Base-by-base conservation (phyloP, 768 basidiomycete genomes). In the Rhizopogon vesiculosus region DNA sequence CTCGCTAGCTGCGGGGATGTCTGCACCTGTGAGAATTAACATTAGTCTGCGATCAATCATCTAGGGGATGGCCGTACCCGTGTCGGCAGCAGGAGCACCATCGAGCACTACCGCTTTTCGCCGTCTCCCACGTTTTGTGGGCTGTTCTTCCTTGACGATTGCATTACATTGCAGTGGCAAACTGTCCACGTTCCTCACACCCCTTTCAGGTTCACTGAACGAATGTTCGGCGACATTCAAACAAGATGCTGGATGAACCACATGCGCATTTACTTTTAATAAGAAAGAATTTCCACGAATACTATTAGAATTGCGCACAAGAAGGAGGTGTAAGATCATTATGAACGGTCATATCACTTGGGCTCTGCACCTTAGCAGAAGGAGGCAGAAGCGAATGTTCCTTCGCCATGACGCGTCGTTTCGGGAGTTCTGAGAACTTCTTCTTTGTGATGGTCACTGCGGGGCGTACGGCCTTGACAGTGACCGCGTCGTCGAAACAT, bases 361-460 rank as follows among this genome's bases (percentile, higher is more conserved):
- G 19, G 48, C 48, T 38, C 35, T 38, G 48, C 15, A 49, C 19
- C 22, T 49, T 49, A 33, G 33, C 19, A 25, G 19, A 48, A 48
- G 33, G 15, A 49, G 48, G 15, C 5, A 6, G 8, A 16, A 49
- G 48, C 5, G 19, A 38, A 38, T 16, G 48, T 15, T 38, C 48
- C 22, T 38, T 12, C 15, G 5, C 15, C 15, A 19, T 33, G 22
- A 75, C 50, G 61, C 70, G 78, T 35, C 65, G 61, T 22, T 72
- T 71, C 12, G 89, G 89, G 5, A 91, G 75, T 28, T 89, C 85
- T 16, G 73, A 65, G 51, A 76, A 79, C 42, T 74, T 78, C 65
- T 85, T 90, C 59, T 67, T 77, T 1, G 77, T 80, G 53, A 72
- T 58, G 5, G 48, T 64, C 3, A 58, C 54, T 8, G 53, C 50